Evolutionary conservation across 495 filamentous ascomycete species (phyloP).

Genomic region (Aspergillus indologenus): DNA sequence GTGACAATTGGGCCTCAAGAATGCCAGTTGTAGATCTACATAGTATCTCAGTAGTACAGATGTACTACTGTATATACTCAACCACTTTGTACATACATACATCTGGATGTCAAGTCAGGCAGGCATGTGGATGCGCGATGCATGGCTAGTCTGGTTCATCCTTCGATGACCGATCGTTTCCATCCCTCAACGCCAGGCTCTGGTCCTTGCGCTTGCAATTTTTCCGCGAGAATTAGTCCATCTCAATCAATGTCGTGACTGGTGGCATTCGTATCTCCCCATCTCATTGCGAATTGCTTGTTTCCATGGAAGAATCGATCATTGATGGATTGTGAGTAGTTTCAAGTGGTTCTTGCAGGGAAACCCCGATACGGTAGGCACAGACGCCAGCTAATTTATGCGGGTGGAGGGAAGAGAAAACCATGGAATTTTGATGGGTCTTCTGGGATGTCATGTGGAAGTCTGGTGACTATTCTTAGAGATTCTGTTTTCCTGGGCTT

Average conservation of each 20-base stretch:
- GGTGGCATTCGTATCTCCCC: not conserved
- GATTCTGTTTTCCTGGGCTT: not conserved
- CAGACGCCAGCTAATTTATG: conserved; percentile 8
- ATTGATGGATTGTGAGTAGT: not conserved
- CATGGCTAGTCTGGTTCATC: not conserved
- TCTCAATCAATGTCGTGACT: not conserved
- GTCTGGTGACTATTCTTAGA: conserved; percentile 16
- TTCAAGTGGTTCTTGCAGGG: not conserved
- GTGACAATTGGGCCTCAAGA: not conserved
- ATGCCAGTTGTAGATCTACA: conserved; percentile 1
- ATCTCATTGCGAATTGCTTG: conserved; percentile 1
- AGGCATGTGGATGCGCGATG: conserved; percentile 2
- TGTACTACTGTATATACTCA: too few species aligned
- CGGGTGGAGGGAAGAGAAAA: conserved; percentile 12
- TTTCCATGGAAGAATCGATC: not conserved
- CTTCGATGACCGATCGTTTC: not conserved
- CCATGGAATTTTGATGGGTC: conserved; percentile 17
- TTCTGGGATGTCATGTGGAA: conserved; percentile 17
- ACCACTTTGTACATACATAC: not conserved
- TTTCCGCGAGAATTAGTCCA: not conserved
- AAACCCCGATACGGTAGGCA: not conserved
- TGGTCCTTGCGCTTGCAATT: not conserved
- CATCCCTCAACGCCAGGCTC: not conserved
- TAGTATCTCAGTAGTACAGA: not conserved
- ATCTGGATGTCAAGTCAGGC: conserved; percentile 1